Evolutionary conservation across 306 rosid genomes (phyloP).

Genomic region (Adenanthera pavonina): DNA sequence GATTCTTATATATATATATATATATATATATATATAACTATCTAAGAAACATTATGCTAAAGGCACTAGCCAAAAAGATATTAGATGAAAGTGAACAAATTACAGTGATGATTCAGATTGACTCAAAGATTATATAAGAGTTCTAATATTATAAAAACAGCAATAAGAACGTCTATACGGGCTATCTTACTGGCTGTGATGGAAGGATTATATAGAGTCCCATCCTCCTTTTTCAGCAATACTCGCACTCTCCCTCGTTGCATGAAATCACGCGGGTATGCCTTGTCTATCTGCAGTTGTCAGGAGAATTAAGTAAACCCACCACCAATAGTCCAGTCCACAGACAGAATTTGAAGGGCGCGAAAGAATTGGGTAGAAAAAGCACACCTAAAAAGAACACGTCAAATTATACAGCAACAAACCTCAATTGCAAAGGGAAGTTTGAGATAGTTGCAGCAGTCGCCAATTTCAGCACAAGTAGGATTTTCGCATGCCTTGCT

Average conservation of each 20-base stretch:
- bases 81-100: background rate
- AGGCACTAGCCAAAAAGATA: background rate
- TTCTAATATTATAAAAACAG: background rate
- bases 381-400: background rate
- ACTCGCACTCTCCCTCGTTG: slow-evolving; percentile 89
- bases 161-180: background rate
- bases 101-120: background rate
- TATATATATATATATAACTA: background rate
- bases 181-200: slow-evolving; percentile 67
- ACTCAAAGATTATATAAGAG: background rate
- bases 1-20: background rate
- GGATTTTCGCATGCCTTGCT: slow-evolving; percentile 84
- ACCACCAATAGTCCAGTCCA: background rate
- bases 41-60: background rate
- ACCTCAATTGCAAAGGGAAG: slow-evolving; percentile 86
- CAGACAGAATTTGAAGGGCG: background rate
- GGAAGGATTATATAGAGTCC: slow-evolving; percentile 63
- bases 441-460: slow-evolving; percentile 81
- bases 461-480: slow-evolving; percentile 82
- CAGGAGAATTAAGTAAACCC: slow-evolving; percentile 1
- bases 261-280: slow-evolving; percentile 92
- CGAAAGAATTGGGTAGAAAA: background rate
- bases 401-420: background rate
- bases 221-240: slow-evolving; percentile 82
- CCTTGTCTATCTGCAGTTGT: slow-evolving; percentile 67